Percentiles rank a stretch among this genome's conserved stretches.
These are phyloP conservation scores for Rubroshorea leprosula DNA, from an alignment of 345 rosid genomes.

Conservation along the genomic window DNA sequence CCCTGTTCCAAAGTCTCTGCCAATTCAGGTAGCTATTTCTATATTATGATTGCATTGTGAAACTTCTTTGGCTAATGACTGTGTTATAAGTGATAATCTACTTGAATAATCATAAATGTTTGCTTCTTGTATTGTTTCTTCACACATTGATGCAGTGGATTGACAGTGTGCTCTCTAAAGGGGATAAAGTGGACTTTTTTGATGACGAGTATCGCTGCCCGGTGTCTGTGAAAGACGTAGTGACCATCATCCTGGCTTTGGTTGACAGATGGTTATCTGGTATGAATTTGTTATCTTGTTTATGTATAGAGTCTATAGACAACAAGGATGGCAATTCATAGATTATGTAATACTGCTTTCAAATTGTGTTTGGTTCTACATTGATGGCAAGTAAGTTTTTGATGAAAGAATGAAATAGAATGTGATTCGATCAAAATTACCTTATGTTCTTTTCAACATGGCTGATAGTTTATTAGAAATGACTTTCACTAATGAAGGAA, in stretches of 20 bases:
- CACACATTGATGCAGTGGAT: conserved; percentile 60
- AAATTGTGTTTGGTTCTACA: background rate
- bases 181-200: conserved; percentile 63
- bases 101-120: background rate
- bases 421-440: background rate
- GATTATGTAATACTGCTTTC: background rate
- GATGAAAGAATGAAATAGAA: background rate
- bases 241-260: conserved; percentile 38
- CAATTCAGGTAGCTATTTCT: conserved; percentile 53
- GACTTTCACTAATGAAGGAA: background rate
- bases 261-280: conserved; percentile 60
- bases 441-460: background rate
- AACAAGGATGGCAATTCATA: background rate
- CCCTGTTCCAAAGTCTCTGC: conserved; percentile 83
- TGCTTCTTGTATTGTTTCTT: background rate
- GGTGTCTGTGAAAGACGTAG: conserved; percentile 73
- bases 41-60: background rate
- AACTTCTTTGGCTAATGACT: background rate
- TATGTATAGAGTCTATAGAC: background rate
- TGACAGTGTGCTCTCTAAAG: conserved; percentile 60
- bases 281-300: conserved; percentile 13
- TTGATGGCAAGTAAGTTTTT: background rate
- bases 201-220: conserved; percentile 90
- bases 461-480: background rate
- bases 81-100: background rate